A percentile compares a stretch with the other conserved stretches of the same genome.
These are phyloP conservation scores for Penicillium sp. DNA, from an alignment of 2,329 filamentous ascomycete genomes.

Conservation along the genomic window DNA sequence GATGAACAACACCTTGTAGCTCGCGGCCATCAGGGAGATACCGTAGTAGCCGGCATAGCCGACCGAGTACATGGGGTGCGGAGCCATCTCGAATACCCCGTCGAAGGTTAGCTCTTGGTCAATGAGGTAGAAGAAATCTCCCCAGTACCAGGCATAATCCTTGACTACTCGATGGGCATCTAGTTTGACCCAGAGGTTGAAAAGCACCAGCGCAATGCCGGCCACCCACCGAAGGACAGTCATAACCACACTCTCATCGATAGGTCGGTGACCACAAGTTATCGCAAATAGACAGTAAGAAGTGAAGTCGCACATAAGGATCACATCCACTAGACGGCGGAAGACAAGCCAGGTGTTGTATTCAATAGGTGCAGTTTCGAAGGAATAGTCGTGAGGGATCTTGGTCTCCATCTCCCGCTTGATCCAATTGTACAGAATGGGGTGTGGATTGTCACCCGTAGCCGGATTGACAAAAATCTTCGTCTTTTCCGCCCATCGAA, in stretches of 20 bases:
- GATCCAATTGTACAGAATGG: conserved; percentile 77
- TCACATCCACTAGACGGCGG: conserved; percentile 90
- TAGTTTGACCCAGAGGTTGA: conserved; percentile 98
- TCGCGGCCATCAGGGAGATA: conserved; percentile 96
- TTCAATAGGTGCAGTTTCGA: conserved; percentile 89
- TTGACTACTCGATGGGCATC: conserved; percentile 98
- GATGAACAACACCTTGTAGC: conserved; percentile 96
- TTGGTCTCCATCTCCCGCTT: conserved; percentile 92
- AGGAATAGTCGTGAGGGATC: conserved; percentile 88
- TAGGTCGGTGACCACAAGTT: conserved; percentile 75
- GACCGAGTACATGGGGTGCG: conserved; percentile 98
- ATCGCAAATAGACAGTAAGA: conserved; percentile 96
- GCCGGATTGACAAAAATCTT: conserved; percentile 81
- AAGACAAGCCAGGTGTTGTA: conserved; percentile 99
- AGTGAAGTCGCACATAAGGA: conserved; percentile 97
- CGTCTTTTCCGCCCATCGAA: conserved; percentile 82
- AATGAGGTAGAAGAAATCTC: conserved; percentile 97
- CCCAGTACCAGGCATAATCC: conserved; percentile 99
- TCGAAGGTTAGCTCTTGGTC: conserved; percentile 98
- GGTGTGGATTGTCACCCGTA: conserved; percentile 77
- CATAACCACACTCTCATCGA: conserved; percentile 67
- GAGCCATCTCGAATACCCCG: conserved; percentile 97
- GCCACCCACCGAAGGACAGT: conserved; percentile 73
- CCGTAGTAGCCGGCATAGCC: conserved; percentile 98
- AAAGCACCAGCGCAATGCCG: conserved; percentile 76